Percentiles rank a stretch among this genome's conserved stretches.
Conservation (phyloP, 768 basidiomycete genomes). For the Lactarius pseudohatsudake region DNA sequence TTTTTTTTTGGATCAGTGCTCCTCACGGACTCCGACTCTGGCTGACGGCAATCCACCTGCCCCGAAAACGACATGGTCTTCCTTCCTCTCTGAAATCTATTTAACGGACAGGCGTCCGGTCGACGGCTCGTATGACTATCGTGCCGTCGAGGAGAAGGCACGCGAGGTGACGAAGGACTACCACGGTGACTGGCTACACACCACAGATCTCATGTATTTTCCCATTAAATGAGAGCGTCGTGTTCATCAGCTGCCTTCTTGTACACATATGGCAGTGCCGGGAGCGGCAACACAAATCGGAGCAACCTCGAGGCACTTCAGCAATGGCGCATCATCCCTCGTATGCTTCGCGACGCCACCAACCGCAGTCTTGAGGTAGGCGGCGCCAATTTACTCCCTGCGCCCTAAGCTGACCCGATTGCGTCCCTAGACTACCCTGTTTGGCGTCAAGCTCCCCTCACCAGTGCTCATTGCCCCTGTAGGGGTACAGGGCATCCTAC, state of each 20-base stretch:
- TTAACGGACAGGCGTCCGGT: background rate
- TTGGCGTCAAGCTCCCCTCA: constrained; percentile 60
- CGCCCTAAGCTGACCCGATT: background rate
- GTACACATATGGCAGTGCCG: constrained; percentile 79
- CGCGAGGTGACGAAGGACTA: constrained; percentile 59
- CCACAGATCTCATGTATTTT: background rate
- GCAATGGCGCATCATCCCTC: constrained; percentile 71
- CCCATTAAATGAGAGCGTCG: background rate
- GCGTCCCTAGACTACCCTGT: constrained; percentile 59
- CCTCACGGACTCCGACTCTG: background rate
- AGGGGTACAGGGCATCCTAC: constrained; percentile 75
- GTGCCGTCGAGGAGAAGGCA: constrained; percentile 67
- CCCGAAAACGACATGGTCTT: constrained; percentile 20
- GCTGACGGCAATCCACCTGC: background rate
- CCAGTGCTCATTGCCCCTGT: constrained; percentile 66
- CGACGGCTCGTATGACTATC: constrained; percentile 58
- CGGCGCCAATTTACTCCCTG: background rate
- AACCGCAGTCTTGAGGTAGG: constrained; percentile 59
- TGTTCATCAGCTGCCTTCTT: constrained; percentile 57
- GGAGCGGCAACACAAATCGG: constrained; percentile 61
- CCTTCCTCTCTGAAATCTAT: constrained; percentile 11
- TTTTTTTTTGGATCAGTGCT: too few relatives aligned
- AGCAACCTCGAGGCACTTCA: constrained; percentile 65
- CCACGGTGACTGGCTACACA: constrained; percentile 40
- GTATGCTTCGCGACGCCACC: constrained; percentile 68